Base-by-base conservation (phyloP, 495 filamentous ascomycete species). In the Neurospora sp. region DNA sequence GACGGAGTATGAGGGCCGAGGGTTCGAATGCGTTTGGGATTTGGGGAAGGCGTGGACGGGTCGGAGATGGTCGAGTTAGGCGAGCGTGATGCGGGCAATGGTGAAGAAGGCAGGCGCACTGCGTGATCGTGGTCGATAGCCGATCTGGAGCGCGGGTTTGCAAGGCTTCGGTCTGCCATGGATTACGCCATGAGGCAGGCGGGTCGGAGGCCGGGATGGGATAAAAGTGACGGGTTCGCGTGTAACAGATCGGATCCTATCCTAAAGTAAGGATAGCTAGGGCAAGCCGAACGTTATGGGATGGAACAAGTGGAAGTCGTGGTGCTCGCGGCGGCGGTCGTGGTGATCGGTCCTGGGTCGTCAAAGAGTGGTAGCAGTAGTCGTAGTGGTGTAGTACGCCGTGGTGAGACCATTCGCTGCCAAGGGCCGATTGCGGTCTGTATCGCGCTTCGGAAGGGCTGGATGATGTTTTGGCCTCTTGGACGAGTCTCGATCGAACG, bases 121-220 rank as follows among this genome's bases (percentile, higher is more conserved):
- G 80, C 75, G 76, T 79, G 78, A 80, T 85, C 81, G 84, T 84
- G 82, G 79, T 87, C 83, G 79, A 84, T 78, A 80, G 81, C 85
- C 85, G 85, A 85, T 86, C 84, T 83, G 81, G 84, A 85, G 82
- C 84, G 84, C 84, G 76, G 79, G 75, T 80, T 83, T 83, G 83
- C 83, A 79, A 81, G 80, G 81, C 83, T 86, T 85, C 84, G 85
- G 83, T 87, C 85, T 87, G 85, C 85, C 85, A 87, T 87, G 85
- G 84, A 85, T 85, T 85, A 87, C 85, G 85, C 85, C 85, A 87
- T 87, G 80, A 78, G 82, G 78, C 81, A 81, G 79, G 78, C 79
- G 78, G 75, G 78, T 69, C 54, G 49, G 75, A 44, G 72, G 73
- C 71, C 70, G 44, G 72, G 72, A 72, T 73, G 72, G 71, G 54